Conservation (phyloP, 345 rosid species). For the Heritiera fomes region DNA sequence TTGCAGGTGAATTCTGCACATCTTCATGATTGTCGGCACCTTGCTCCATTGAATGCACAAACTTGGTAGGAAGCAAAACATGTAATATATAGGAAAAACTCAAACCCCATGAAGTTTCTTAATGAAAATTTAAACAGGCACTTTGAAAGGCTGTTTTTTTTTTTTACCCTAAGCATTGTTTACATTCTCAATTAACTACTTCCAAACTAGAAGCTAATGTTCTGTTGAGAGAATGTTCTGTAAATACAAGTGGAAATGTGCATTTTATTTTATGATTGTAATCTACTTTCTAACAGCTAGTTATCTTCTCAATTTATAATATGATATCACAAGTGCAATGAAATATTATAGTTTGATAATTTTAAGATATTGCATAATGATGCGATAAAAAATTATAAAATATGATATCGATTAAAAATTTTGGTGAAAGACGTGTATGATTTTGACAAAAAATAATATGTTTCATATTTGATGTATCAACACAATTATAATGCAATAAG, state of each 20-base stretch:
- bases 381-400: no score
- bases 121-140: background rate
- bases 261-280: background rate
- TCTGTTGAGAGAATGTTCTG: background rate
- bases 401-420: no score
- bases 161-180: background rate
- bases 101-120: background rate
- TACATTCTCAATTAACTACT: slow-evolving; percentile 11
- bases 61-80: background rate
- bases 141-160: background rate
- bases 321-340: background rate
- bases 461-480: no score
- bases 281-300: background rate
- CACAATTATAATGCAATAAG: no score
- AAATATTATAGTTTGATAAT: background rate
- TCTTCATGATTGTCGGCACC: background rate
- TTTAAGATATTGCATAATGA: no score
- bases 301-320: background rate
- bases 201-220: slow-evolving; percentile 9
- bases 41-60: background rate
- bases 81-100: slow-evolving; percentile 7
- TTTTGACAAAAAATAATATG: no score
- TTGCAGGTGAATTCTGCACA: slow-evolving; percentile 5
- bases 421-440: no score
- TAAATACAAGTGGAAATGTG: background rate